Conservation (phyloP, 345 rosid genomes). For the Corchorus capsularis region DNA sequence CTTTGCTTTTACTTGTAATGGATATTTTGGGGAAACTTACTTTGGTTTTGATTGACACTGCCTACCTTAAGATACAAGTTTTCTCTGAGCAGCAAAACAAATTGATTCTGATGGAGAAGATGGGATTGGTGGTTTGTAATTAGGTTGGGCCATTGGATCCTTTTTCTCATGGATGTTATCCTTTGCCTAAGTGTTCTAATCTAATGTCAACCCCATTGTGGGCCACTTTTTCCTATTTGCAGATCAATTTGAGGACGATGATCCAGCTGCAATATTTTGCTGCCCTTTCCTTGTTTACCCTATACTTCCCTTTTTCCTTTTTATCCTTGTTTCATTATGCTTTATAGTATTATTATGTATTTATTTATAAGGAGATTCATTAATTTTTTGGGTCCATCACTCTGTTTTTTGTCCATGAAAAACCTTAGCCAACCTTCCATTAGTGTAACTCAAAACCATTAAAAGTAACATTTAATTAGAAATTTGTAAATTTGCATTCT, state of each 20-base stretch:
- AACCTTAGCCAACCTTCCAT: too few species aligned
- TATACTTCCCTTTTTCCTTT: not conserved
- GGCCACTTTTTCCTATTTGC: not conserved
- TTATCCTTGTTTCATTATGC: not conserved
- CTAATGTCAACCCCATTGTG: slow-evolving; percentile 1
- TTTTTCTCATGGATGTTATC: not conserved
- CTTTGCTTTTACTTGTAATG: slow-evolving; percentile 32
- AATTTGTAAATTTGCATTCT: too few species aligned
- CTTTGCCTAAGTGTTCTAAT: not conserved
- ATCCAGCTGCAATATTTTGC: not conserved
- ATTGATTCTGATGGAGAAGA: not conserved
- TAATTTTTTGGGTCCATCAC: not conserved
- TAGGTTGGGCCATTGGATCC: not conserved
- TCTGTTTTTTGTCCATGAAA: not conserved
- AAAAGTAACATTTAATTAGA: too few species aligned
- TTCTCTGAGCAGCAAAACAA: too few species aligned
- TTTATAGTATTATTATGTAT: too few species aligned
- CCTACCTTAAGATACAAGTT: not conserved
- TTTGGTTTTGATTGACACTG: not conserved
- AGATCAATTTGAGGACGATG: not conserved
- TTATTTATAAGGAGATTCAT: not conserved
- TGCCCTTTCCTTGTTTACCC: not conserved
- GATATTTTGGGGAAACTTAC: slow-evolving; percentile 10
- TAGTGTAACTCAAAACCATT: too few species aligned
- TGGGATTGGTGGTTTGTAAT: not conserved